Conservation (phyloP, 768 basidiomycete genomes). For the Boletus fagicola region DNA sequence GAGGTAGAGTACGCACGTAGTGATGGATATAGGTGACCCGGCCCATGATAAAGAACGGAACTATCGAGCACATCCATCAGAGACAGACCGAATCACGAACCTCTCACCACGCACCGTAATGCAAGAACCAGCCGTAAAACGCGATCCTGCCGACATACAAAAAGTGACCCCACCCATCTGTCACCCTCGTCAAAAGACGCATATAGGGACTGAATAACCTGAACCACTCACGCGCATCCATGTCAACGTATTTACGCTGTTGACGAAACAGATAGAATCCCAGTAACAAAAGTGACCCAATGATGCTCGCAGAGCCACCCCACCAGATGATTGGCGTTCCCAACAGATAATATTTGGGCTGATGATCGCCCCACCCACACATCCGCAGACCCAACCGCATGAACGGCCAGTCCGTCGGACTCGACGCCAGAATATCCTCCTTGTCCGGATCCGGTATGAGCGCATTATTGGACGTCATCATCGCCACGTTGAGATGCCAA, state of each 20-base stretch:
- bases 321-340: conserved; percentile 95
- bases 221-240: conserved; percentile 69
- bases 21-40: conserved; percentile 96
- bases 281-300: conserved; percentile 50
- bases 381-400: conserved; percentile 87
- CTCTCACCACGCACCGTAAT: conserved; percentile 62
- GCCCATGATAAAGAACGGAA: conserved; percentile 97
- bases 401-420: conserved; percentile 92
- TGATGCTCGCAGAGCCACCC: conserved; percentile 69
- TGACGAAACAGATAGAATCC: conserved; percentile 71
- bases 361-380: conserved; percentile 92
- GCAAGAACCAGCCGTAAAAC: conserved; percentile 87
- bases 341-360: conserved; percentile 90
- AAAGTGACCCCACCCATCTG: conserved; percentile 94
- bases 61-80: conserved; percentile 39
- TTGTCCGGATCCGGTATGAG: conserved; percentile 97
- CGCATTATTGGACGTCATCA: conserved; percentile 99
- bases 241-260: conserved; percentile 90
- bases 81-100: not conserved
- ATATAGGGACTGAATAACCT: not conserved
- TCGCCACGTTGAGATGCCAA: conserved; percentile 98
- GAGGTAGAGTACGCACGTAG: conserved; percentile 59
- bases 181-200: conserved; percentile 6
- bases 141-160: conserved; percentile 90
- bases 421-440: conserved; percentile 94